Evolutionary conservation across 768 basidiomycete genomes (phyloP).

Genomic region (Lepiota brunneoincarnata): DNA sequence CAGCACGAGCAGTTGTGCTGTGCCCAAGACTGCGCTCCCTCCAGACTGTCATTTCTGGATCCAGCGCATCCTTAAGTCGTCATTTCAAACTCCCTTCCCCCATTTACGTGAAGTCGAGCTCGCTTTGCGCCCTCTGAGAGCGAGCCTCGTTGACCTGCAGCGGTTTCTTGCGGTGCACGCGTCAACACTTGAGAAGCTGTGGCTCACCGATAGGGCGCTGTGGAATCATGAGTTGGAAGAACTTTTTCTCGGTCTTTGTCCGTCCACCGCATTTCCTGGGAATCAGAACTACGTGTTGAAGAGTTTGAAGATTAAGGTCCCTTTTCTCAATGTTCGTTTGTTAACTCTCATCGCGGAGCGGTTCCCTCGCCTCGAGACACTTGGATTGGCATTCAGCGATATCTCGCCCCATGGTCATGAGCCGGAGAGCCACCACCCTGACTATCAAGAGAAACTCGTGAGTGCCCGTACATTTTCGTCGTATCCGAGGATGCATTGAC

Average conservation of each 20-base stretch:
- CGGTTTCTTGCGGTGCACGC: constrained; percentile 28
- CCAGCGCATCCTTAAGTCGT: constrained; percentile 30
- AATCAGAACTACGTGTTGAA: not conserved
- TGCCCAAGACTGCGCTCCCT: constrained; percentile 17
- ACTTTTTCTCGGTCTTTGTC: constrained; percentile 24
- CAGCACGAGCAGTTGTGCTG: constrained; percentile 26
- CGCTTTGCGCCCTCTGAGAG: constrained; percentile 37
- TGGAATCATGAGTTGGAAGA: constrained; percentile 25
- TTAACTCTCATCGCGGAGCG: constrained; percentile 3
- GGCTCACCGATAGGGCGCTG: constrained; percentile 35
- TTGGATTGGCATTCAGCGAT: constrained; percentile 12
- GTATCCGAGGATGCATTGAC: not conserved
- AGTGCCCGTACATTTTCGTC: not conserved
- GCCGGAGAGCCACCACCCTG: not conserved
- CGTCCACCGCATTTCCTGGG: not conserved
- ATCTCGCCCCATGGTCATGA: not conserved
- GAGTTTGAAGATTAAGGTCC: constrained; percentile 9
- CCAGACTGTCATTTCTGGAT: constrained; percentile 39
- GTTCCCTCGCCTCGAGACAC: constrained; percentile 9
- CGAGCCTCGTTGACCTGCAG: constrained; percentile 25
- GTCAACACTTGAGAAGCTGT: constrained; percentile 27
- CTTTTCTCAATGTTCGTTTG: constrained; percentile 1
- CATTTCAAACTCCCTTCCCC: constrained; percentile 25
- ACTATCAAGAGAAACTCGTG: constrained; percentile 4
- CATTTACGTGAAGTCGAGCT: constrained; percentile 30